phyloP scores from a whole-genome alignment of 371 early-diverging fungal species.

The Mortierella sp. region DNA sequence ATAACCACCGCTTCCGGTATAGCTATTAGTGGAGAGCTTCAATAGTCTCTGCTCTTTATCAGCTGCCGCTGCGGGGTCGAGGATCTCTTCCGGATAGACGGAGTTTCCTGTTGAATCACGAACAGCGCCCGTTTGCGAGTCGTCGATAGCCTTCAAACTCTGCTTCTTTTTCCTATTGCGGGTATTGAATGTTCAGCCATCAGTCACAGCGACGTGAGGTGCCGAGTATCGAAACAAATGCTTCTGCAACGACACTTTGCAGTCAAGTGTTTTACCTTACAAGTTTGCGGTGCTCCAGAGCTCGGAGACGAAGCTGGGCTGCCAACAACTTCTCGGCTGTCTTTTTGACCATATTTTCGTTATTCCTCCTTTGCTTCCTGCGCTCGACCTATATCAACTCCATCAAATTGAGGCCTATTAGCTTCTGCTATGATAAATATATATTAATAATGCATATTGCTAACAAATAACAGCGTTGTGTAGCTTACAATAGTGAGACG shows the following conservation, averaged over 20 bases:
- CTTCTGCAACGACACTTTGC: neutral
- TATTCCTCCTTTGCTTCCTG: conserved; percentile 66
- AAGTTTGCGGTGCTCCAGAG: conserved; percentile 65
- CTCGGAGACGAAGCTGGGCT: conserved; percentile 80
- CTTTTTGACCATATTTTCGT: conserved; percentile 67
- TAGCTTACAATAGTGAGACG: conserved; percentile 78
- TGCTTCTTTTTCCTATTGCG: conserved; percentile 50
- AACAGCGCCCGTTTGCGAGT: conserved; percentile 16
- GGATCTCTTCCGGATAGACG: conserved; percentile 54
- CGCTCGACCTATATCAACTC: conserved; percentile 65
- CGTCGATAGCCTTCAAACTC: conserved; percentile 22
- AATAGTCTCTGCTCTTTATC: neutral
- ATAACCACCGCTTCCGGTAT: conserved; percentile 4
- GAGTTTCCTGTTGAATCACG: conserved; percentile 57
- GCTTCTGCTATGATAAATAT: neutral
- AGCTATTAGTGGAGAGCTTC: neutral
- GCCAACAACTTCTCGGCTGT: conserved; percentile 90
- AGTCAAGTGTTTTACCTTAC: conserved; percentile 48
- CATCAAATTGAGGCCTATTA: neutral
- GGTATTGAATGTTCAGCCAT: neutral
- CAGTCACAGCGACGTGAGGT: neutral
- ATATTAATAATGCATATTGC: neutral
- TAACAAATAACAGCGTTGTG: neutral
- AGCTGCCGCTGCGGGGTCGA: neutral
- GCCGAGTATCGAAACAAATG: neutral